Evolutionary conservation across 192 early-diverging fungal species (phyloP), one percentile per base, ranked within the genome.

Genomic region (Rhizophagus clarus): DNA sequence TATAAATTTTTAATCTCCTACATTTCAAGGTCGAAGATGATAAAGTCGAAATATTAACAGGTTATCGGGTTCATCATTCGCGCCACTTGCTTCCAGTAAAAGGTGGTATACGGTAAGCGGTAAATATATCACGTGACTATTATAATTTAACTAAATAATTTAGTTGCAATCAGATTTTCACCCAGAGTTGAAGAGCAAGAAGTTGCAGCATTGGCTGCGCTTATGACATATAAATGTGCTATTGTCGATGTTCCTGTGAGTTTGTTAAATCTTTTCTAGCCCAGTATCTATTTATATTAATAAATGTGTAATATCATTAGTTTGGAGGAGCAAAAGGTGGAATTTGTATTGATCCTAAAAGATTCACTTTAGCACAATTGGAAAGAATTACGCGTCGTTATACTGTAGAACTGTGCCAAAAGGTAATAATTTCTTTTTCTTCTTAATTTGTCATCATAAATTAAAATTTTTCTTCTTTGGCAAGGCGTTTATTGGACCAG

Each of bases 221-320:
- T 95, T 68, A 95, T 95, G 94, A 94, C 94, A 47, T 95, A 88
- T 86, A 95, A 95, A 86, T 94, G 93, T 80, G 94, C 94, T 47
- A 92, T 94, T 17, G 93, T 95, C 28, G 93, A 95, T 80, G 94
- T 95, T 77, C 94, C 94, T 70, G 64, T 67, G 32, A 67, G 14
- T 67, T 31, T 31, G 2, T 31, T 17, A 17, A 31, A 4, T 29
- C 2, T 29, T 64, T 31, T 28, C 11, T 11, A 3, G 17, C 31
- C 15, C 12, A 32, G 11, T 1, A 12, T 45, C 42, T 67, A 7
- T 40, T 40, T 7, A 40, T 40, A 40, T 40, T 40, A 40, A 7
- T 8, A 8, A 40, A 40, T 40, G 6, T 40, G 0, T 0, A 40
- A 40, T 7, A 40, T 40, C 5, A 40, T 22, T 22, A 67, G 64